Evolutionary conservation across 371 early-diverging fungal species (phyloP).

Genomic region (Apophysomyces ossiformis): DNA sequence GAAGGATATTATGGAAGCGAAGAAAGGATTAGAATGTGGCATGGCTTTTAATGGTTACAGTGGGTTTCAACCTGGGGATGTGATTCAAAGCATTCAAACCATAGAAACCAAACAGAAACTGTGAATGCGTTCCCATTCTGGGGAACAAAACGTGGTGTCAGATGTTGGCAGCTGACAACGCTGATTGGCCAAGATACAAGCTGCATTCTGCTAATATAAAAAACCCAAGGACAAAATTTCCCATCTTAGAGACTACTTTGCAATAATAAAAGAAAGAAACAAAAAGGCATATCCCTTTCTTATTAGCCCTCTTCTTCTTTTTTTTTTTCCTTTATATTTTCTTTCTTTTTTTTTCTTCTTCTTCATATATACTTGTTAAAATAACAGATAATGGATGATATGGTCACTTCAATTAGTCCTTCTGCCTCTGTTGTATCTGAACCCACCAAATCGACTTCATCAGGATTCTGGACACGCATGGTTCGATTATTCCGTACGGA

Average conservation of each 20-base stretch:
- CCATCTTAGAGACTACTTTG: no score
- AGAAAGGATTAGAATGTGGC: constrained; percentile 93
- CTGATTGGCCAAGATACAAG: neutral
- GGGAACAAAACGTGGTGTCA: constrained; percentile 7
- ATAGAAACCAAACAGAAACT: constrained; percentile 58
- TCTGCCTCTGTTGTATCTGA: no score
- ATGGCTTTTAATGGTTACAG: constrained; percentile 84
- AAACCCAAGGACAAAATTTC: neutral
- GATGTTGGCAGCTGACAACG: neutral
- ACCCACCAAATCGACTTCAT: neutral
- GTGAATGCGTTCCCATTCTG: constrained; percentile 10
- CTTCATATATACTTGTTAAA: no score
- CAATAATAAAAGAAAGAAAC: no score
- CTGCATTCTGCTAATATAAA: neutral
- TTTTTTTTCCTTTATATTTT: no score
- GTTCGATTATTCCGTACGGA: neutral
- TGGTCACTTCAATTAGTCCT: no score
- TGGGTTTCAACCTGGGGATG: constrained; percentile 79
- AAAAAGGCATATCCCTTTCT: neutral
- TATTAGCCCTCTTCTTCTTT: neutral
- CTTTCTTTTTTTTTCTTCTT: neutral
- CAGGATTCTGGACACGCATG: neutral
- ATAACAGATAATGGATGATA: no score
- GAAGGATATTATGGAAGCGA: constrained; percentile 85
- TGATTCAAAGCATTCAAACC: constrained; percentile 71